Conservation (phyloP, 352 stramenopile genomes). For the Halophytophthora polymorphica region DNA sequence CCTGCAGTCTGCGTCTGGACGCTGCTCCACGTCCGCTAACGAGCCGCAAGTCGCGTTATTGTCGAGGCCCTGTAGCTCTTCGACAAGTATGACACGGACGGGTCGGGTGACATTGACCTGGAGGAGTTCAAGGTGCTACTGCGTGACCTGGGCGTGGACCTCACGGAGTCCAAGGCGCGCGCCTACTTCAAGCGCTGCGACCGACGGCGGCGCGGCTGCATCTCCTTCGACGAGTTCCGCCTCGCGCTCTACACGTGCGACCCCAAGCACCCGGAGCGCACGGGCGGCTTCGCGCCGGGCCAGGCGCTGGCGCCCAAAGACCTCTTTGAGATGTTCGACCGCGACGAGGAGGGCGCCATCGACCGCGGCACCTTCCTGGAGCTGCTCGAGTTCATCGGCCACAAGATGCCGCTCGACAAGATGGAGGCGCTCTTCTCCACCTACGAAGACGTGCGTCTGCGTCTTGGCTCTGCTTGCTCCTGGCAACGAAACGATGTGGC, state of each 20-base stretch:
- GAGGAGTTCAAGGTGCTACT: constrained; percentile 78
- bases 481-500: too few relatives aligned
- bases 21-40: neutral
- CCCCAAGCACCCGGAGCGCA: constrained; percentile 70
- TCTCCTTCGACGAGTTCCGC: constrained; percentile 82
- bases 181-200: constrained; percentile 83
- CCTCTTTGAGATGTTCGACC: constrained; percentile 81
- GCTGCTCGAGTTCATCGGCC: constrained; percentile 64
- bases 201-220: constrained; percentile 48
- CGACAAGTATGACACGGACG: constrained; percentile 78
- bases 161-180: constrained; percentile 67
- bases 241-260: constrained; percentile 78
- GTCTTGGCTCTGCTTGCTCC: neutral
- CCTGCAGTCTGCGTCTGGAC: neutral
- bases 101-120: constrained; percentile 73
- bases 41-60: neutral
- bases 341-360: constrained; percentile 61
- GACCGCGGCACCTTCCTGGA: constrained; percentile 67
- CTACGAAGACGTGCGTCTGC: constrained; percentile 59
- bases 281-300: constrained; percentile 60
- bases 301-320: constrained; percentile 75
- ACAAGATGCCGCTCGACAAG: constrained; percentile 55
- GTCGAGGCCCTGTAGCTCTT: constrained; percentile 58
- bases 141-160: constrained; percentile 45
- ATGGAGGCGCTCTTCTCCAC: constrained; percentile 65